A percentile compares a stretch with the other conserved stretches of the same genome.
Conservation (phyloP, 2,329 filamentous ascomycete genomes). For the Westerdykella sp. region DNA sequence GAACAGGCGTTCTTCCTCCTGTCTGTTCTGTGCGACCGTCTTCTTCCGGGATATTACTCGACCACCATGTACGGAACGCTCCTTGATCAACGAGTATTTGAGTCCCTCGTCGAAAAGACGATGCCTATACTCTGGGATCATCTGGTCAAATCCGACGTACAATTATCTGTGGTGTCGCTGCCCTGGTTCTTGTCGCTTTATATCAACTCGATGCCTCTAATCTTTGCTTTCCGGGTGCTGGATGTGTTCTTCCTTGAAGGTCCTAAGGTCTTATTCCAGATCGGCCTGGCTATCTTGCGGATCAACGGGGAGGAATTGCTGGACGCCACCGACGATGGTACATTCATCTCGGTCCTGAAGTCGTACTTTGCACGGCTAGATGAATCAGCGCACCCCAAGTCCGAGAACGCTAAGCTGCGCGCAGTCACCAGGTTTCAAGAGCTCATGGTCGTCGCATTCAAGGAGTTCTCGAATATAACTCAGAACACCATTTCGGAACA, state of each 20-base stretch:
- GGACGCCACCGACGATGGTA: conserved; percentile 88
- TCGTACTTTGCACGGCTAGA: conserved; percentile 89
- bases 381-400: conserved; percentile 91
- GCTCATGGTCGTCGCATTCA: conserved; percentile 98
- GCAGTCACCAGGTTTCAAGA: conserved; percentile 96
- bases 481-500: conserved; percentile 87
- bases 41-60: conserved; percentile 95
- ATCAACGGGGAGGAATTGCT: conserved; percentile 96
- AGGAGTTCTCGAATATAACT: conserved; percentile 93
- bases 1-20: conserved; percentile 91
- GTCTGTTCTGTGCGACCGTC: conserved; percentile 82
- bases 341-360: conserved; percentile 94
- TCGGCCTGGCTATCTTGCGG: conserved; percentile 89
- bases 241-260: conserved; percentile 99
- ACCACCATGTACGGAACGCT: conserved; percentile 99
- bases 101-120: conserved; percentile 95
- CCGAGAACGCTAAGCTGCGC: conserved; percentile 87
- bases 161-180: conserved; percentile 91
- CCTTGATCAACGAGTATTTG: conserved; percentile 93
- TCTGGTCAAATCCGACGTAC: conserved; percentile 92
- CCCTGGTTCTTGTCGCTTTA: conserved; percentile 98
- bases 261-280: conserved; percentile 94
- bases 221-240: conserved; percentile 92
- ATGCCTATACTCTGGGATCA: conserved; percentile 99
- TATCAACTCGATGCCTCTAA: conserved; percentile 98